These are phyloP conservation scores for Rhodocollybia butyracea DNA, from an alignment of 768 basidiomycete genomes.

Conservation along the genomic window DNA sequence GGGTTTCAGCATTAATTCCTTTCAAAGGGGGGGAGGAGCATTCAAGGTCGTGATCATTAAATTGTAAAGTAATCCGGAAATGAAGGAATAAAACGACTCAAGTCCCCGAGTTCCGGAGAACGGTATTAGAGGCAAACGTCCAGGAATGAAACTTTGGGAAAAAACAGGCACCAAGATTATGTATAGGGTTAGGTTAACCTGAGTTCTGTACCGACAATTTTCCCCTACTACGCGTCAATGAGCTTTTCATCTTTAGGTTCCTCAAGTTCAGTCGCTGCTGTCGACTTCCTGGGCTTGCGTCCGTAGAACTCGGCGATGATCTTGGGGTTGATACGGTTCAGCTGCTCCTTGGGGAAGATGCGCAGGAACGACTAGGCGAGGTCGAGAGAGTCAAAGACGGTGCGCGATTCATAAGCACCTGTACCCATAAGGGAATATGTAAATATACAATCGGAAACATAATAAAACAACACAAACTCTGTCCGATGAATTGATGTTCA, in stretches of 20 bases:
- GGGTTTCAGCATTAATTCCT: too few species aligned
- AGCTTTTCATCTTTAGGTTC: constrained; percentile 53
- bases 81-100: too few species aligned
- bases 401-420: constrained; percentile 94
- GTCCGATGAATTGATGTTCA: constrained; percentile 95
- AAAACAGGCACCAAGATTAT: neutral
- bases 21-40: too few species aligned
- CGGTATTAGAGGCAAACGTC: too few species aligned
- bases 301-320: constrained; percentile 92
- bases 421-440: constrained; percentile 1
- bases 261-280: constrained; percentile 46
- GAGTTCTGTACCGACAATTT: neutral
- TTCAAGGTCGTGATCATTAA: constrained; percentile 2
- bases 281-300: constrained; percentile 70
- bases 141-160: neutral
- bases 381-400: constrained; percentile 96
- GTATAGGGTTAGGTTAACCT: neutral
- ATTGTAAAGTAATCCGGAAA: neutral
- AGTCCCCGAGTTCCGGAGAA: too few species aligned
- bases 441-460: neutral
- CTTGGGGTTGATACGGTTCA: constrained; percentile 97
- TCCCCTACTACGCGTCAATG: constrained; percentile 54
- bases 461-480: constrained; percentile 56
- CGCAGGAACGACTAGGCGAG: constrained; percentile 95
- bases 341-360: constrained; percentile 98